Evolutionary conservation across 2,329 filamentous ascomycete species (phyloP), one percentile per base, ranked within the genome.

Genomic region (Apiospora aurea): DNA sequence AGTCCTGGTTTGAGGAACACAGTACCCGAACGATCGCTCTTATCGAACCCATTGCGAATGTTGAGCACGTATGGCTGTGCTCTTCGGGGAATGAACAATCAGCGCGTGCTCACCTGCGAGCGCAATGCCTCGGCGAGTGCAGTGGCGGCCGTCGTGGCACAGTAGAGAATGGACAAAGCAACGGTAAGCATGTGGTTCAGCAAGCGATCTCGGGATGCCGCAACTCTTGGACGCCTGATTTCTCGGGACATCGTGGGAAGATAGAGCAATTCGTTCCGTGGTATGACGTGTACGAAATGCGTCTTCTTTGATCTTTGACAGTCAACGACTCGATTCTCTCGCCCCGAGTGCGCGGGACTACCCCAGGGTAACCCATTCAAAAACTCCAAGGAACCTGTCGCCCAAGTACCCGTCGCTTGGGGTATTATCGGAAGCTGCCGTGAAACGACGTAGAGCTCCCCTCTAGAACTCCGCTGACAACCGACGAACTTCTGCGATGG

Each of bases 361-460:
- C 34, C 57, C 57, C 57, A 64, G 29, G 26, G 13, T 64, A 24
- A 34, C 57, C 57, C 57, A 24, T 61, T 5, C 26, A 8, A 61
- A 61, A 16, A 61, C 53, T 34, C 26, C 53, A 61, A 26, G 57
- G 34, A 64, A 14, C 18, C 57, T 41, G 13, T n/a, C 29, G 26
- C 51, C 51, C 34, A 34, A 57, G 14, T 6, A 34, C 18, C 57
- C 10, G 34, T 41, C 34, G 57, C 34, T 64, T 41, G 57, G 18
- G 57, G 18, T 24, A 24, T 41, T 16, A 14, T 64, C 57, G 57
- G 57, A 64, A 64, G 34, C 57, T 41, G 57, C 57, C 57, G 57
- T 21, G 18, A 64, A n/a, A n/a, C 57, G 29, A 57, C 51, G 18
- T 13, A 7, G 29, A 38, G 53, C 53, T 61, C 53, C 53, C 29